phyloP scores from a whole-genome alignment of 108 stramenopile genomes.

The Thalassiosira profunda region DNA sequence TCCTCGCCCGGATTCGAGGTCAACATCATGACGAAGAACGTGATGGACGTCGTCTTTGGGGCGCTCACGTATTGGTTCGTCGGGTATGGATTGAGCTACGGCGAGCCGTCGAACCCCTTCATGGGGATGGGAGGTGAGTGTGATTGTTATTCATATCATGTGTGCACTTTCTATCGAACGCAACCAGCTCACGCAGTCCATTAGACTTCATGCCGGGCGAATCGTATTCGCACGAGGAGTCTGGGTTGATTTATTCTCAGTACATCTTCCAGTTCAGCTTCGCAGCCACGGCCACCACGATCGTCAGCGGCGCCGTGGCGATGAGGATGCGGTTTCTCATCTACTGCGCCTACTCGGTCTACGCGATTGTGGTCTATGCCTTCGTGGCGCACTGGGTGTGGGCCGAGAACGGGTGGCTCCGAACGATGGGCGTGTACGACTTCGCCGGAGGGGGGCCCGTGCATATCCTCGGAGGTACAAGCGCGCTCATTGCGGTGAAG shows the following conservation, averaged over 20 bases:
- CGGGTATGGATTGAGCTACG: constrained; percentile 66
- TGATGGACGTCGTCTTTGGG: constrained; percentile 59
- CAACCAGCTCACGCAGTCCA: constrained; percentile 40
- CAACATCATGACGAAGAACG: constrained; percentile 73
- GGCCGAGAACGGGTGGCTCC: too few relatives aligned
- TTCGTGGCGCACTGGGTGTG: too few relatives aligned
- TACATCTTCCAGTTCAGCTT: constrained; percentile 86
- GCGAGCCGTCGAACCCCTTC: constrained; percentile 7
- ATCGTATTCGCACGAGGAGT: constrained; percentile 6
- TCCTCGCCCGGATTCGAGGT: constrained; percentile 64
- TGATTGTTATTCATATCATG: too few relatives aligned
- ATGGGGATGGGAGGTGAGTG: too few relatives aligned
- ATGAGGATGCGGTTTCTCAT: constrained; percentile 81
- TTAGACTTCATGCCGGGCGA: constrained; percentile 32
- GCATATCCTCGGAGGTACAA: constrained; percentile 91
- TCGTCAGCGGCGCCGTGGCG: constrained; percentile 71
- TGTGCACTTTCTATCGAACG: too few relatives aligned
- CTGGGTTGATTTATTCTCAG: constrained; percentile 75
- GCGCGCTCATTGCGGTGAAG: constrained; percentile 78
- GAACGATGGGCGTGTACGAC: constrained; percentile 86
- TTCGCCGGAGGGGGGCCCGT: constrained; percentile 95
- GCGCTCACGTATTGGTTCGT: constrained; percentile 63
- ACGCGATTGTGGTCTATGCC: constrained; percentile 88
- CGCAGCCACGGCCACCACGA: constrained; percentile 77
- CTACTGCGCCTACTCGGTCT: constrained; percentile 88